Evolutionary conservation across 2,329 filamentous ascomycete genomes (phyloP).

Genomic region (Xylariaceae sp.): DNA sequence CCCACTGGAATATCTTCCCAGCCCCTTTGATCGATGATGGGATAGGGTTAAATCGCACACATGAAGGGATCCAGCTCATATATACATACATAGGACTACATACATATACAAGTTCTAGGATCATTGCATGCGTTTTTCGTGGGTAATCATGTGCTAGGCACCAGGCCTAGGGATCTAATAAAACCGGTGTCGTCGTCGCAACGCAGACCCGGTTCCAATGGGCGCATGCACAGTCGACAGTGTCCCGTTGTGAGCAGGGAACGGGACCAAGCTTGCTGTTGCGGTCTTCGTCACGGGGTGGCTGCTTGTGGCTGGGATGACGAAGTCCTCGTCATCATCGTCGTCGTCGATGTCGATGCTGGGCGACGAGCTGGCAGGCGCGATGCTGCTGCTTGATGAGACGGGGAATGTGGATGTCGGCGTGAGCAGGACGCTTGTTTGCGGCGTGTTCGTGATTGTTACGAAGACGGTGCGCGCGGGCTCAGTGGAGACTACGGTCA

Average conservation of each 20-base stretch:
- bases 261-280: neutral
- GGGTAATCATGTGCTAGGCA: no score
- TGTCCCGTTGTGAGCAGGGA: no score
- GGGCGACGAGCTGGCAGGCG: neutral
- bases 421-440: conserved; percentile 11
- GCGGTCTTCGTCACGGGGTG: neutral
- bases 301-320: neutral
- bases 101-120: neutral
- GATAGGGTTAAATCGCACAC: no score
- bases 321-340: no score
- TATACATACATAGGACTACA: conserved; percentile 13
- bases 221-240: no score
- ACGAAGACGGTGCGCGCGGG: conserved; percentile 31
- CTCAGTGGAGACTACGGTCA: conserved; percentile 28
- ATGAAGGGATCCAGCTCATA: conserved; percentile 13
- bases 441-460: conserved; percentile 20
- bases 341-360: conserved; percentile 13
- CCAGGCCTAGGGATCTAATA: no score
- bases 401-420: conserved; percentile 4
- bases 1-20: no score
- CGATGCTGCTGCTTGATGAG: neutral
- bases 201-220: no score
- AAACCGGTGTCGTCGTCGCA: no score
- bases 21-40: no score
- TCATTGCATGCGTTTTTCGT: no score